Base-by-base conservation (phyloP, 805 yeast species). In the Cyberlindnera mycetangii region DNA sequence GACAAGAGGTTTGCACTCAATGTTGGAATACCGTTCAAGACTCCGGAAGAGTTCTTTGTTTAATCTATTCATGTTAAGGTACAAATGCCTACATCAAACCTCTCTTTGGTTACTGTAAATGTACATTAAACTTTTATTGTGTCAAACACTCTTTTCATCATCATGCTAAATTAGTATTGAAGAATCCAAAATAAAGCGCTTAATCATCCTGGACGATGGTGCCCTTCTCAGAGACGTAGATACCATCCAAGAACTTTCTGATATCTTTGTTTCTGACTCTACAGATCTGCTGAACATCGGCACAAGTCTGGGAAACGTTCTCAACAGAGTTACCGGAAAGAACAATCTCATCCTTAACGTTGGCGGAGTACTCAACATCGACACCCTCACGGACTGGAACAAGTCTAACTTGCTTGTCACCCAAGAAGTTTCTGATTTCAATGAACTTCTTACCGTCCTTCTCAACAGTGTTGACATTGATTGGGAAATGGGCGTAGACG, bases 401-500 rank as follows among this genome's bases (percentile, higher is more conserved):
- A 60, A 74, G 74, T 84, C 98, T 88, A 60, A 90, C 95, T 76
- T 89, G 82, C 85, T 89, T 93, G 82, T 93, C 98, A 79, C 99
- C 99, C 77, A 93, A 84, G 85, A 88, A 93, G 82, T 93, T 93
- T 88, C 98, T 90, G 81, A 93, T 90, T 81, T 93, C 98, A 64
- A 92, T 85, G 67, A 67, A 80, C 56, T 78, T 74, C 42, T 70
- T 64, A 61, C 86, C 88, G 49, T 92, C 92, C 66, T 79, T 76
- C 59, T 86, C 88, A 69, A 86, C 70, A 61, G 89, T 73, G 81
- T 90, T 92, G 62, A 93, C 97, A 78, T 93, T 93, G 78, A 95
- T 93, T 74, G 99, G 99, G 96, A 93, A 93, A 88, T 93, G 99
- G 84, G 99, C 99, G 72, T 92, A 95, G 58, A 93, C 99, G 75